phyloP scores from a whole-genome alignment of 2,329 filamentous ascomycete genomes.

The Thelonectria discophora region DNA sequence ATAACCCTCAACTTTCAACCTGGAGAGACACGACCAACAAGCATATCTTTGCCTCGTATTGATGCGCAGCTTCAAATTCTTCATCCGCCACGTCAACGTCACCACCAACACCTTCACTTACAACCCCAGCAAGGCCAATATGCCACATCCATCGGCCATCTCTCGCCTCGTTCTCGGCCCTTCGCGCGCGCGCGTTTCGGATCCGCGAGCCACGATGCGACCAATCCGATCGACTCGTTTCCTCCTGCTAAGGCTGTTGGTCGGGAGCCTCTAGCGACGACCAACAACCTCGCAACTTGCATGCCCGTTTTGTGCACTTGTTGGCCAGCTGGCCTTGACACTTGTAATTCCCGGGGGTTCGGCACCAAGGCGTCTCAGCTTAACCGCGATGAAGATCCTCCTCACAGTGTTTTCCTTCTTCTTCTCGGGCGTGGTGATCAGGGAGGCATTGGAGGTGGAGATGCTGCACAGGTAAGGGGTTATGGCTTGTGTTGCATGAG shows the following conservation, averaged over 20 bases:
- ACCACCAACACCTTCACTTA: background rate
- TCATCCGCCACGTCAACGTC: background rate
- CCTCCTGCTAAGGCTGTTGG: background rate
- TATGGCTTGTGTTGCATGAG: background rate
- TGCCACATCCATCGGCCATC: background rate
- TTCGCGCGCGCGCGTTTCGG: slow-evolving; percentile 1
- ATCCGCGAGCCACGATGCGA: background rate
- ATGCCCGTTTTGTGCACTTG: background rate
- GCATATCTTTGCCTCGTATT: background rate
- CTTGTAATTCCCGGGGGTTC: background rate
- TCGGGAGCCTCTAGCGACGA: background rate
- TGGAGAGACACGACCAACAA: background rate
- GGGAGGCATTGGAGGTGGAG: too few relatives aligned
- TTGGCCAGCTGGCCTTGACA: background rate
- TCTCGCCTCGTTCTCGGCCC: slow-evolving; percentile 3
- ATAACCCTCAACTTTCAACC: background rate
- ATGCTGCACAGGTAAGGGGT: too few relatives aligned
- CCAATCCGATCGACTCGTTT: background rate
- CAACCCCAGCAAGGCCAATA: background rate
- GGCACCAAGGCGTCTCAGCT: background rate
- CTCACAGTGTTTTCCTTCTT: background rate
- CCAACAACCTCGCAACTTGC: too few relatives aligned
- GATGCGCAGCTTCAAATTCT: background rate
- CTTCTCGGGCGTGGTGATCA: background rate
- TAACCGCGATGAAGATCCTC: background rate